These are phyloP conservation scores for Neonothopanus nambi DNA, from an alignment of 1,284 basidiomycete genomes.

Conservation along the genomic window DNA sequence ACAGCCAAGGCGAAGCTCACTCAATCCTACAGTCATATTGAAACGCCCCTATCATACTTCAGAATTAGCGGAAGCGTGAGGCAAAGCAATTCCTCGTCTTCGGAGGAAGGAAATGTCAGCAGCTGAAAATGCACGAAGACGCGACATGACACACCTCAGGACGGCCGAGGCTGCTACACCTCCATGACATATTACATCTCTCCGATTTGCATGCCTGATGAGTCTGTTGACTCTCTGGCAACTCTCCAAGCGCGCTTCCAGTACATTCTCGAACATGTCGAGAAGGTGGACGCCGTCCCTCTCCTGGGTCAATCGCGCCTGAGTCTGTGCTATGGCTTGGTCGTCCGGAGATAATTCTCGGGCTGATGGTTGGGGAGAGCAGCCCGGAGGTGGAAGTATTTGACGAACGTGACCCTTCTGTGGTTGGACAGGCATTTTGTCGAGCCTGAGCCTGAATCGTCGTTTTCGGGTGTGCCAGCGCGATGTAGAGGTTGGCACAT, in stretches of 20 bases:
- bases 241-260: conserved; percentile 73
- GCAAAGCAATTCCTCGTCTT: too few species aligned
- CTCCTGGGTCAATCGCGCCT: conserved; percentile 15
- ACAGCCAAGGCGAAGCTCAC: too few species aligned
- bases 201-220: conserved; percentile 51
- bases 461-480: conserved; percentile 45
- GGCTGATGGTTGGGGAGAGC: too few species aligned
- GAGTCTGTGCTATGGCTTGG: conserved; percentile 6
- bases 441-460: conserved; percentile 32
- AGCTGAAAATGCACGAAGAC: too few species aligned
- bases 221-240: conserved; percentile 64
- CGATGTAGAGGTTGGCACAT: conserved; percentile 18
- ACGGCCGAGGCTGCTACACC: neutral
- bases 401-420: neutral
- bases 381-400: neutral
- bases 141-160: too few species aligned
- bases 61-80: too few species aligned
- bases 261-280: conserved; percentile 67
- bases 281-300: conserved; percentile 47
- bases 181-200: conserved; percentile 23
- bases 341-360: conserved; percentile 13
- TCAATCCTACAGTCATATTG: too few species aligned
- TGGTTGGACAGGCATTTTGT: neutral
- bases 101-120: too few species aligned
- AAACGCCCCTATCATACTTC: too few species aligned